phyloP scores from a whole-genome alignment of 176 grass and related monocot genomes.

The Eragrostis curvula region DNA sequence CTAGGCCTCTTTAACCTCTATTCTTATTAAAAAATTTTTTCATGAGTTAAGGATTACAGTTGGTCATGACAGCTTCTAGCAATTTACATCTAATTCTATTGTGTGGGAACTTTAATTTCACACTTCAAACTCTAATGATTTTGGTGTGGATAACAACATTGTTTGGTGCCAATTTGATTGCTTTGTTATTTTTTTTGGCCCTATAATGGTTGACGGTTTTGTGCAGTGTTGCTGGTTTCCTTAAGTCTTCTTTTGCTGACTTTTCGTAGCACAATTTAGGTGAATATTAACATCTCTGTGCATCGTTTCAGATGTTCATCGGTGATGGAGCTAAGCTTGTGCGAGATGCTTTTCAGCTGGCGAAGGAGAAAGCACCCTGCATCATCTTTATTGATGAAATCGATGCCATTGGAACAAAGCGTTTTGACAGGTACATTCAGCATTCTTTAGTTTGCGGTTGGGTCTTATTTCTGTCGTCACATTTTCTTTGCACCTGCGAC shows the following conservation, averaged over 20 bases:
- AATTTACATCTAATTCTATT: background rate
- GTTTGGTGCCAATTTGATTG: background rate
- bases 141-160: background rate
- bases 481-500: background rate
- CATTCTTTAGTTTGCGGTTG: background rate
- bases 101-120: background rate
- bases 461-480: background rate
- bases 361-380: slow-evolving; percentile 83
- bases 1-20: background rate
- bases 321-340: slow-evolving; percentile 85
- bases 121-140: background rate
- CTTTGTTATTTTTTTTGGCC: background rate
- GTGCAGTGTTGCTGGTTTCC: background rate
- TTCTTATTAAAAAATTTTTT: background rate
- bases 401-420: slow-evolving; percentile 87
- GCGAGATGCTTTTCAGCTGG: slow-evolving; percentile 81
- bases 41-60: background rate
- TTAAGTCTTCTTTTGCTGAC: background rate
- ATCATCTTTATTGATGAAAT: slow-evolving; percentile 94
- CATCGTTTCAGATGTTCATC: slow-evolving; percentile 71
- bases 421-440: slow-evolving; percentile 66
- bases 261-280: background rate
- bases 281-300: slow-evolving; percentile 12
- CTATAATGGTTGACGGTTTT: background rate
- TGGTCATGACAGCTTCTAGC: background rate